A percentile compares a stretch with the other conserved stretches of the same genome.
Evolutionary conservation across 2,329 filamentous ascomycete species (phyloP).

Genomic region (Karstenula rhodostoma): DNA sequence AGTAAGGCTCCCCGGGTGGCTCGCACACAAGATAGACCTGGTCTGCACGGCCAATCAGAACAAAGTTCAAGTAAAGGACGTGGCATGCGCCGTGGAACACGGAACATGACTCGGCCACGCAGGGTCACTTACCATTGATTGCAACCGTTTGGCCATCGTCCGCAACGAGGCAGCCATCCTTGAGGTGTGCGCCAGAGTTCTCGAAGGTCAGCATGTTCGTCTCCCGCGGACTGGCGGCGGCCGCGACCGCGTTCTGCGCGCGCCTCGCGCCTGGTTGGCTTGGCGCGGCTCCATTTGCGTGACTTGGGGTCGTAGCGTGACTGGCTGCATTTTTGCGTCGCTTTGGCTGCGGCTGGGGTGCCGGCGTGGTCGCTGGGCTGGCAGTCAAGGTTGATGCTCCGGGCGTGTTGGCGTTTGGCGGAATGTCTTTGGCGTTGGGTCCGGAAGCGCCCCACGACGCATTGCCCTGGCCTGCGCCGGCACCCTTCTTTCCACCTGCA

Average conservation of each 20-base stretch:
- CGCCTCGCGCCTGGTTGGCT: constrained; percentile 49
- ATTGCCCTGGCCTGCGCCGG: constrained; percentile 50
- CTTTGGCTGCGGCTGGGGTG: constrained; percentile 58
- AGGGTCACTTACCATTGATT: constrained; percentile 74
- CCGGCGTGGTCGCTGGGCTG: constrained; percentile 41
- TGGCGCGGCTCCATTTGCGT: constrained; percentile 47
- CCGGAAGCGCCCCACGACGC: constrained; percentile 48
- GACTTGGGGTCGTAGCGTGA: constrained; percentile 45
- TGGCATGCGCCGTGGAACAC: constrained; percentile 39
- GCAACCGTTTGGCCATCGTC: constrained; percentile 88
- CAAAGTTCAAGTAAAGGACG: constrained; percentile 32
- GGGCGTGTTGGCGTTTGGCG: constrained; percentile 55
- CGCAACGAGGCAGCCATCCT: constrained; percentile 80
- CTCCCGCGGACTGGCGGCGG: constrained; percentile 60
- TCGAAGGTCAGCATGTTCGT: constrained; percentile 92
- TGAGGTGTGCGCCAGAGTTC: constrained; percentile 71
- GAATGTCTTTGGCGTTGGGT: constrained; percentile 45
- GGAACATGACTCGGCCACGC: constrained; percentile 12
- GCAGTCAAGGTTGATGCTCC: constrained; percentile 67
- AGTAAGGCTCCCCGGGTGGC: constrained; percentile 97
- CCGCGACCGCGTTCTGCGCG: constrained; percentile 47
- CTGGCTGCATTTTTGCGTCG: constrained; percentile 80
- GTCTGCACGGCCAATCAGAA: constrained; percentile 61
- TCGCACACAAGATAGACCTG: constrained; percentile 97
- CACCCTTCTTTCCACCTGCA: constrained; percentile 49